phyloP scores from a whole-genome alignment of 2,329 filamentous ascomycete genomes.

The Alternaria sp. region DNA sequence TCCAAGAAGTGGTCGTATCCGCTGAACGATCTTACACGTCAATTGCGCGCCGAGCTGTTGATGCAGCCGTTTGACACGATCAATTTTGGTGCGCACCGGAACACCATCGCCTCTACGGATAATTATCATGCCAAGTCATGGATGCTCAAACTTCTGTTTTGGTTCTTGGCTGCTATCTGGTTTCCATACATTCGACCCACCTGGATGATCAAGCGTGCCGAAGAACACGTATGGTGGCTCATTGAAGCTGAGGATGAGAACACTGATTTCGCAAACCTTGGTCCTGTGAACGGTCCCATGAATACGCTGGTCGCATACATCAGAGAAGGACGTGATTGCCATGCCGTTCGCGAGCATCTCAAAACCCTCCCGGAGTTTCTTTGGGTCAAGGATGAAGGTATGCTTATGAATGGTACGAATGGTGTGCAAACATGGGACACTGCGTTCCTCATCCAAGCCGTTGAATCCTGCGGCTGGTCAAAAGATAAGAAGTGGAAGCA shows the following conservation, averaged over 20 bases:
- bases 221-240: slow-evolving; percentile 82
- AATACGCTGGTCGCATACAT: slow-evolving; percentile 89
- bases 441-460: slow-evolving; percentile 84
- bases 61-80: slow-evolving; percentile 80
- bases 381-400: slow-evolving; percentile 91
- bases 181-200: slow-evolving; percentile 77
- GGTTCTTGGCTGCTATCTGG: slow-evolving; percentile 81
- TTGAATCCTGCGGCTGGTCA: slow-evolving; percentile 81
- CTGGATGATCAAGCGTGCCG: slow-evolving; percentile 73
- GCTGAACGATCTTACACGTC: slow-evolving; percentile 75
- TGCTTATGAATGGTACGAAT: slow-evolving; percentile 96
- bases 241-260: slow-evolving; percentile 94
- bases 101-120: slow-evolving; percentile 79
- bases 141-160: slow-evolving; percentile 81
- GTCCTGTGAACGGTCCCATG: slow-evolving; percentile 89
- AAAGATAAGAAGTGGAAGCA: slow-evolving; percentile 78
- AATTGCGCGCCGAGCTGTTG: slow-evolving; percentile 83
- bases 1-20: slow-evolving; percentile 83
- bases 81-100: slow-evolving; percentile 79
- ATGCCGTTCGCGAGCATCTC: slow-evolving; percentile 77
- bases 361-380: slow-evolving; percentile 86
- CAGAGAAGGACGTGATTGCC: slow-evolving; percentile 78
- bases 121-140: slow-evolving; percentile 94
- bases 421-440: slow-evolving; percentile 99
- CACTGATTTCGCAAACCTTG: slow-evolving; percentile 85